Base-by-base conservation (phyloP, 2,329 filamentous ascomycete genomes). In the Ophiocordyceps camponoti-floridani region DNA sequence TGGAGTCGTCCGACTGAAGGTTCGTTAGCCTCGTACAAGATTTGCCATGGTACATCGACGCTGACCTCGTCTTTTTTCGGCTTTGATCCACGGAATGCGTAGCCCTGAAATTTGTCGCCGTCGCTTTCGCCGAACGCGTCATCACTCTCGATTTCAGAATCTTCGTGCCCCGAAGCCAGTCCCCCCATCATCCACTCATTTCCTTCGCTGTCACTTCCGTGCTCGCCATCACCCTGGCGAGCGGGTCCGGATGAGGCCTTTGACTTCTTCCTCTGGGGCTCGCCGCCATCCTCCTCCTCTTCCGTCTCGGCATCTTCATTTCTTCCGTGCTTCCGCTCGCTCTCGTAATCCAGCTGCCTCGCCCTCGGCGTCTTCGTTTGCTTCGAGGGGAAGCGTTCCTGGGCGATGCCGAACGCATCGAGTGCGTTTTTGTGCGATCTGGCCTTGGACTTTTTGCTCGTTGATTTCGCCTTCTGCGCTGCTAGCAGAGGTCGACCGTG, bases 61-160 rank as follows among this genome's bases (percentile, higher is more conserved):
- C 51, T 41, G 44, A 62, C 54, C 47, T 59, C 56, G 43, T 45
- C 47, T 40, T 59, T 57, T 45, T 59, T 61, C 2, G 60, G 50
- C 43, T 61, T 63, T 53, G 65, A 69, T 11, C 70, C 72, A 1
- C 70, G 54, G 48, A 78, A 77, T 0, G 67, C 55, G 54, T 81
- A 93, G 11, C 78, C 84, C 50, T 86, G 77, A 51, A 94, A 93
- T 49, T 72, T 74, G 57, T 94, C 88, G 55, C 91, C 80, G 55
- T 94, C 88, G 54, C 84, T 91, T 51, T 84, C 80, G 4, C 86
- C 84, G 68, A 94, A 86, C 2, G 89, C 88, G 54, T 93, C 85
- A 57, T 79, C 75, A 52, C 73, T 77, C 51, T 79, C 77, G 44
- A 79, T 73, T 47, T 79, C 75, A 5, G 75, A 79, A 52, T 79